Evolutionary conservation across 2,329 filamentous ascomycete species (phyloP), one percentile per base, ranked within the genome.

Genomic region (Fusarium coicis): DNA sequence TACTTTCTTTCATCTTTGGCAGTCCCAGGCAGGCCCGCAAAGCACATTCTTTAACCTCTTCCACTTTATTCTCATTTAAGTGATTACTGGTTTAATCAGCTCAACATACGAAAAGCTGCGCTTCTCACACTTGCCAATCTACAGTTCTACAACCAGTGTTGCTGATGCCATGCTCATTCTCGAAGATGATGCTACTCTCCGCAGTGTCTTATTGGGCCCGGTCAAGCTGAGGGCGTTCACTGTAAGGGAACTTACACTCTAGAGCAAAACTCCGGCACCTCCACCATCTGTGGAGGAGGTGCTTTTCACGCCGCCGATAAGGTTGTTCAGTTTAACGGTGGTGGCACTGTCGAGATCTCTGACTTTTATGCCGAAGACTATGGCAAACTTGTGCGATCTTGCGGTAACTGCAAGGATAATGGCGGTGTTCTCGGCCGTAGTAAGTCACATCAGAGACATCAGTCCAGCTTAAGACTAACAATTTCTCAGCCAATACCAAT

Each of bases 161-260:
- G 66, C 58, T 16, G 75, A 75, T 65, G 84, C 87, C 47, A 86
- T 89, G 76, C 88, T 89, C 83, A 81, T 86, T 66, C 80, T 89
- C 62, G 81, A 84, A 76, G 81, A 85, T 54, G 87, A 86, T 50
- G 87, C 83, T 42, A 86, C 83, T n/a, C 77, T 88, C 32, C 84
- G 82, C 66, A 88, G 88, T 75, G 86, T 75, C 87, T 88, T 75
- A 88, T 88, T 61, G 86, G 87, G 11, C 81, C 81, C 19, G 71
- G 37, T 14, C 11, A 40, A 40, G 19, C 19, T 40, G 7, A 12
- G 37, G 37, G 19, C 19, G 19, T 40, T n/a, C 37, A 39, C 37
- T 21, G 37, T 7, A 21, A 39, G 19, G 37, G 19, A 39, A 39
- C 10, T 21, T 39, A 19, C 37, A 39, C 37, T 39, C 37, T 39